Evolutionary conservation across 768 basidiomycete genomes (phyloP), one percentile per base, ranked within the genome.

Genomic region (Erythrobasidium yunnanense): DNA sequence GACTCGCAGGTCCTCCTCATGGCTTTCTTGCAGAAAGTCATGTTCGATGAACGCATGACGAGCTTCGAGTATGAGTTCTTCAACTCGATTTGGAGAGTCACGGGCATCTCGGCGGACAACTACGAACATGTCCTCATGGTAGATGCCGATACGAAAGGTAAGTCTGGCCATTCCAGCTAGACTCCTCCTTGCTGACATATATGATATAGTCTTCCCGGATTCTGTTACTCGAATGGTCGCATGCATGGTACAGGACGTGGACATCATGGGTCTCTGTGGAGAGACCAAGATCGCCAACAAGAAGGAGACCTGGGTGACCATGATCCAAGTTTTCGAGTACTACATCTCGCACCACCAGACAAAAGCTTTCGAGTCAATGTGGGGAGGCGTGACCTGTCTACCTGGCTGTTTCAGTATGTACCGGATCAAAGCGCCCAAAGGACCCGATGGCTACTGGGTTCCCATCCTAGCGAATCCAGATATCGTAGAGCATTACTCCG

Each of bases 251-350:
- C 84, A 90, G 73, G 95, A 99, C 74, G 83, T 85, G 72, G 95
- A 97, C 76, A 96, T 97, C 70, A 97, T 97, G 95, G 95, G 92
- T 22, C 81, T 99, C 25, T 99, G 95, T 74, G 95, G 95, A 27
- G 95, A 99, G 80, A 99, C 95, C 68, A 99, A 99, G 83, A 92
- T 99, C 72, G 95, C 95, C 34, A 99, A 99, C 80, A 99, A 99
- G 80, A 85, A 86, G 17, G 93, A 97, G 75, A 91, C 91, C 11
- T 96, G 93, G 80, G 92, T 97, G 47, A 96, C 93, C 17, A 97
- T 99, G 95, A 97, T 99, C 78, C 95, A 99, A 82, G 95, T 97
- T 63, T 99, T 99, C 76, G 93, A 99, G 78, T 99, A 99, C 77
- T 99, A 97, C 80, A 95, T 96, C 78, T 96, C 95, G 7, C 95